phyloP scores from a whole-genome alignment of 2,329 filamentous ascomycete species.

The Aspergillus bombycis region DNA sequence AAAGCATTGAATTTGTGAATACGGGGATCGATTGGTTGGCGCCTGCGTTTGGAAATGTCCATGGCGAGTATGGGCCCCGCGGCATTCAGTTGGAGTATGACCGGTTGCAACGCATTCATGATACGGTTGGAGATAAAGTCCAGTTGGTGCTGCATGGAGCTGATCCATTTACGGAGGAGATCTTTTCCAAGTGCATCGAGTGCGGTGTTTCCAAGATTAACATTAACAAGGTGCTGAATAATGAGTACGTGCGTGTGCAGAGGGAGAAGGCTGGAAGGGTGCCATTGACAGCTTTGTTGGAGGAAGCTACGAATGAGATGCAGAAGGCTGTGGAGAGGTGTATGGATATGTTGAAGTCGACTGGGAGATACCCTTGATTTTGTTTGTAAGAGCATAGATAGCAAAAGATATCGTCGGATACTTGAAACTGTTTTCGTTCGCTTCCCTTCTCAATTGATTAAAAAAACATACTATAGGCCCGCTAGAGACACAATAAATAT shows the following conservation, averaged over 20 bases:
- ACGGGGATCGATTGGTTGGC: constrained; percentile 76
- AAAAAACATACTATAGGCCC: neutral
- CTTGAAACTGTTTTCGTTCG: neutral
- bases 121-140: constrained; percentile 53
- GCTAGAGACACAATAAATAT: rapidly evolving
- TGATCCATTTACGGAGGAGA: constrained; percentile 59
- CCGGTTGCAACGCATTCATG: constrained; percentile 53
- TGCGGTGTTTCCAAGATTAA: constrained; percentile 61
- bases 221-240: constrained; percentile 62
- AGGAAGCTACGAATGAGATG: constrained; percentile 58
- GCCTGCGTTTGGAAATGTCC: constrained; percentile 76
- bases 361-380: constrained; percentile 37
- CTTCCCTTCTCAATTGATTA: neutral
- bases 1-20: constrained; percentile 70
- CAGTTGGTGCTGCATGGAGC: constrained; percentile 62
- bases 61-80: constrained; percentile 70
- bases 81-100: constrained; percentile 67
- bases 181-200: constrained; percentile 58
- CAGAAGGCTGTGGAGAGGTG: constrained; percentile 59
- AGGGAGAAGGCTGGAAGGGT: constrained; percentile 54
- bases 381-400: neutral
- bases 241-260: constrained; percentile 53
- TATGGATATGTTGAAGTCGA: constrained; percentile 55
- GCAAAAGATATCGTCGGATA: neutral
- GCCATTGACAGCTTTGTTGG: constrained; percentile 57